phyloP scores from a whole-genome alignment of 176 grass and related monocot species.

The Pharus latifolius region DNA sequence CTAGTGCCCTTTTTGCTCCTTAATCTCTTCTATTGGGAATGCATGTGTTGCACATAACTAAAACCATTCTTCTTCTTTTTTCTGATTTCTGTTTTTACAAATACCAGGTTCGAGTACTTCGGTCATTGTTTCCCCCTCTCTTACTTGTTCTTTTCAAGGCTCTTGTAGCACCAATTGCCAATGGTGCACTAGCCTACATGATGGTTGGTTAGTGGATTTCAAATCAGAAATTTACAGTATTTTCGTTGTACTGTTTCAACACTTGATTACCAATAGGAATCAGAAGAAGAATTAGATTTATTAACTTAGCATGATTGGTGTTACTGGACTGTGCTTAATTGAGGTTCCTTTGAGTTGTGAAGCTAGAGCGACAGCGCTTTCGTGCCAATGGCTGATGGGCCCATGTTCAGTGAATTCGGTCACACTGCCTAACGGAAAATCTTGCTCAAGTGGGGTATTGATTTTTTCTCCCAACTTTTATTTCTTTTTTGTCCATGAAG shows the following conservation, averaged over 20 bases:
- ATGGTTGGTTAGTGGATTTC: conserved; percentile 55
- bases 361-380: conserved; percentile 83
- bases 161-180: conserved; percentile 59
- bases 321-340: not conserved
- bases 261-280: not conserved
- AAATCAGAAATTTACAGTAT: not conserved
- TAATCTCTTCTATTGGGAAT: not conserved
- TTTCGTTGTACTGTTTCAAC: not conserved
- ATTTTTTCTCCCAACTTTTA: not conserved
- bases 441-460: conserved; percentile 65
- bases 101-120: conserved; percentile 57
- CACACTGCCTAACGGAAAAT: conserved; percentile 50
- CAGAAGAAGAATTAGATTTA: not conserved
- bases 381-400: conserved; percentile 92
- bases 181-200: conserved; percentile 60
- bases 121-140: conserved; percentile 62
- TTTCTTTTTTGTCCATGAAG: not conserved
- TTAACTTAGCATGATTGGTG: not conserved
- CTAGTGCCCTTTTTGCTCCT: not conserved
- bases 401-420: conserved; percentile 66
- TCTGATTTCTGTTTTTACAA: not conserved
- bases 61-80: not conserved
- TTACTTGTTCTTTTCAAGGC: conserved; percentile 75
- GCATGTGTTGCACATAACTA: not conserved
- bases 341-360: conserved; percentile 7